phyloP scores from a whole-genome alignment of 2,329 filamentous ascomycete species.

The Trichoderma gracile region DNA sequence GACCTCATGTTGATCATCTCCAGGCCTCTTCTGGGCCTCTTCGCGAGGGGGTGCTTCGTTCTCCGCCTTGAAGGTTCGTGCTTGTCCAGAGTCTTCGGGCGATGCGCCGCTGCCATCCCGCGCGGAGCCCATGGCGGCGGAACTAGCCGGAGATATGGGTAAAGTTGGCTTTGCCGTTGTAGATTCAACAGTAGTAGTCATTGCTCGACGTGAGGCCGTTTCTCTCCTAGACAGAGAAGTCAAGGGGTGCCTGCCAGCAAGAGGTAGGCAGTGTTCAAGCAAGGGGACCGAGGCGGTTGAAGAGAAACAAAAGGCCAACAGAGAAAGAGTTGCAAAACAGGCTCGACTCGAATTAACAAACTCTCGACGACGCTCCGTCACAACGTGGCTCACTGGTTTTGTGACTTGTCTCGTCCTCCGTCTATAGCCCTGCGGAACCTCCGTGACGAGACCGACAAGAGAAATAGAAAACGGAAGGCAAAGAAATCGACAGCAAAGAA shows the following conservation, averaged over 20 bases:
- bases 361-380: neutral
- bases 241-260: neutral
- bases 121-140: slow-evolving; percentile 23
- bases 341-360: slow-evolving; percentile 2
- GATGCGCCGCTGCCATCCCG: slow-evolving; percentile 21
- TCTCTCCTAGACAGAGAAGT: neutral
- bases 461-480: slow-evolving; percentile 4
- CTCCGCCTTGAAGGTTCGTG: slow-evolving; percentile 7
- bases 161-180: slow-evolving; percentile 20
- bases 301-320: neutral
- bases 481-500: neutral
- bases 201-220: slow-evolving; percentile 6
- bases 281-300: neutral
- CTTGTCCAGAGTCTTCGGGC: slow-evolving; percentile 5
- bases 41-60: slow-evolving; percentile 13
- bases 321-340: neutral
- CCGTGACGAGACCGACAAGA: slow-evolving; percentile 9
- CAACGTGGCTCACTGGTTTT: neutral
- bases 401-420: neutral
- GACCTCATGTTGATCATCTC: slow-evolving; percentile 21
- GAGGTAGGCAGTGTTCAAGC: slow-evolving; percentile 3
- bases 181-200: slow-evolving; percentile 19
- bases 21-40: neutral
- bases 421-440: slow-evolving; percentile 10
- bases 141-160: slow-evolving; percentile 24